These are phyloP conservation scores for Oidiodendron maius DNA, from an alignment of 495 filamentous ascomycete species.

Conservation along the genomic window DNA sequence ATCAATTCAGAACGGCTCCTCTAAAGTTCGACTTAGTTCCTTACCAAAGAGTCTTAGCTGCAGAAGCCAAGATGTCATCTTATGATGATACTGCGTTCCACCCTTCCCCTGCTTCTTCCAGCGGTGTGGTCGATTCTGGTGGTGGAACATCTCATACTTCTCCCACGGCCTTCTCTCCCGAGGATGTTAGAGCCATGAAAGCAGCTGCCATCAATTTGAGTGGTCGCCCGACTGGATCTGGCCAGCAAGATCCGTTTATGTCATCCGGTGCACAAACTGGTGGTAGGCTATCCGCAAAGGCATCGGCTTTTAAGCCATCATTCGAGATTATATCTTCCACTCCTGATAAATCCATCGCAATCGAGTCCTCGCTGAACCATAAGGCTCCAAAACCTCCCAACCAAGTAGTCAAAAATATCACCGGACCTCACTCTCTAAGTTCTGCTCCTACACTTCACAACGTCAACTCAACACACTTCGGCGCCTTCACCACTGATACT, in stretches of 20 bases:
- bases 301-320: slow-evolving; percentile 23
- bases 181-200: slow-evolving; percentile 29
- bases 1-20: too few relatives aligned
- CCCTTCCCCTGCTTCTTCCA: neutral
- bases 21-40: too few relatives aligned
- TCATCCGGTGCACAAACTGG: slow-evolving; percentile 24
- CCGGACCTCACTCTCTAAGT: neutral
- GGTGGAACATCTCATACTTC: slow-evolving; percentile 59
- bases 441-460: neutral
- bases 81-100: neutral
- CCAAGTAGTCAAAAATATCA: neutral
- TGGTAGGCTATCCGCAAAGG: slow-evolving; percentile 37
- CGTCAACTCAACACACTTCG: slow-evolving; percentile 1
- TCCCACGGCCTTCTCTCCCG: slow-evolving; percentile 58
- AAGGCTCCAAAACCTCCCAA: neutral
- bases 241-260: slow-evolving; percentile 13
- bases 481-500: slow-evolving; percentile 19
- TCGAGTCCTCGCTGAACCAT: neutral
- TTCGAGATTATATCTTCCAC: slow-evolving; percentile 19
- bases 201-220: neutral
- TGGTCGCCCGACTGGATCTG: slow-evolving; percentile 7
- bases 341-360: neutral
- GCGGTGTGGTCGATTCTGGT: slow-evolving; percentile 35
- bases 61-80: neutral
- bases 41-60: too few relatives aligned